Evolutionary conservation across 345 rosid species (phyloP), one percentile per base, ranked within the genome.

Genomic region (Linum trigynum): DNA sequence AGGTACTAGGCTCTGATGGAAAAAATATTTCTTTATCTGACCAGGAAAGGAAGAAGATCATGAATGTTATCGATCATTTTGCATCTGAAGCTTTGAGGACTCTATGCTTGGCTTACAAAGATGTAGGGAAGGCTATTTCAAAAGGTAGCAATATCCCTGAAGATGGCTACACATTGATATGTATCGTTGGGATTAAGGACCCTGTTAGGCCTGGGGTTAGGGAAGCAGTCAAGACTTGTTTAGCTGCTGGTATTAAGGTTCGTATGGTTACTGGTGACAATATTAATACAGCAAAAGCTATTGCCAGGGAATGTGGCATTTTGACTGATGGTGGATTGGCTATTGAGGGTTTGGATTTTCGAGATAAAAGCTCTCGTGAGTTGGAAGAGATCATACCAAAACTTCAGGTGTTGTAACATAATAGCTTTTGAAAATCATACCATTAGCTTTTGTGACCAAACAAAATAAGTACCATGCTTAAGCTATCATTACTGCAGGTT

Each of bases 281-380:
- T 35, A 70, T 74, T 17, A 74, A 74, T 67, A 74, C 78, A 2
- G 78, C 78, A 17, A 70, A 74, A 62, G 78, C 78, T 65, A 74
- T 74, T 45, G 78, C 78, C 35, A 74, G 57, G 67, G 78, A 74
- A 70, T 74, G 78, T 58, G 78, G 78, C 15, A 74, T 74, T 35
- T 57, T 74, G 68, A 74, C 77, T 7, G 65, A 57, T 15, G 65
- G 58, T 71, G 96, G 94, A 36, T 66, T 87, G 70, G 94, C 91
- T 43, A 84, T 90, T 55, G 95, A 90, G 75, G 96, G 96, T 35
- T 79, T 84, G 9, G 71, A 82, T 36, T 87, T 87, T 72, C 81
- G 95, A 6, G 69, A 67, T 15, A 85, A 75, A 75, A 73, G 81
- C 67, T 82, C 88, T 17, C 78, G 75, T 41, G 82, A 85, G 62